These are phyloP conservation scores for Thraustochytrium sp. DNA, from an alignment of 352 stramenopile genomes.

Conservation along the genomic window DNA sequence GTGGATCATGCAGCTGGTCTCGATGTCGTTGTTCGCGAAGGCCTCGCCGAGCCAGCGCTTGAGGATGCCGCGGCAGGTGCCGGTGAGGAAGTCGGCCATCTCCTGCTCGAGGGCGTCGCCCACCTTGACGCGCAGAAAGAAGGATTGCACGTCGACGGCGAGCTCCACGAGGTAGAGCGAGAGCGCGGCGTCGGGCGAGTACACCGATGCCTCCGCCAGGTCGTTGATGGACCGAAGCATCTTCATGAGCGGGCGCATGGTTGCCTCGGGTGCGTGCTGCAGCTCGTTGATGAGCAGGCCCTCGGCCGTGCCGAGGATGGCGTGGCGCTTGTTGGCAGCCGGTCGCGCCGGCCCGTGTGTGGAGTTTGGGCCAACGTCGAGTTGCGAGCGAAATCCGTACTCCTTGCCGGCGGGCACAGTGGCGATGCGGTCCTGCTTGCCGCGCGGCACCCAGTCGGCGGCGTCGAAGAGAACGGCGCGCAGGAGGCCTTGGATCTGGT, in stretches of 20 bases:
- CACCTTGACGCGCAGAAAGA: slow-evolving; percentile 1
- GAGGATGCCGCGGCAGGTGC: slow-evolving; percentile 25
- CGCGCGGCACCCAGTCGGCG: background rate
- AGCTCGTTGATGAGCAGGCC: slow-evolving; percentile 81
- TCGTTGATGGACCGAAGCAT: slow-evolving; percentile 62
- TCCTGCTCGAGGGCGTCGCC: background rate
- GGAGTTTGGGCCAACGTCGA: too few species aligned
- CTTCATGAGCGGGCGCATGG: slow-evolving; percentile 64
- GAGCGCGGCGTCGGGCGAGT: slow-evolving; percentile 29
- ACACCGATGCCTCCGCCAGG: slow-evolving; percentile 14
- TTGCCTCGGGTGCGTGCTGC: slow-evolving; percentile 65
- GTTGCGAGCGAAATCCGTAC: background rate
- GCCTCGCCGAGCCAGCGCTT: slow-evolving; percentile 34
- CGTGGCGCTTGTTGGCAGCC: slow-evolving; percentile 19
- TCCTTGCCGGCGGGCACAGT: background rate
- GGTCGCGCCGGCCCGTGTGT: background rate
- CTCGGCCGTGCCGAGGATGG: slow-evolving; percentile 76
- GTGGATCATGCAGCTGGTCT: slow-evolving; percentile 42
- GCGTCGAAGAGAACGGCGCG: slow-evolving; percentile 78
- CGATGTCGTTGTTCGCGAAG: slow-evolving; percentile 40
- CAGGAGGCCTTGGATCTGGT: slow-evolving; percentile 71
- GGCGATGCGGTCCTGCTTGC: slow-evolving; percentile 12
- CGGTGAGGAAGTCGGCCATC: slow-evolving; percentile 37
- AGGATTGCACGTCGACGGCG: slow-evolving; percentile 31
- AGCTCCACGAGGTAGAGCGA: slow-evolving; percentile 33